phyloP scores from a whole-genome alignment of 371 early-diverging fungal species.

The Coemansia sp. region DNA sequence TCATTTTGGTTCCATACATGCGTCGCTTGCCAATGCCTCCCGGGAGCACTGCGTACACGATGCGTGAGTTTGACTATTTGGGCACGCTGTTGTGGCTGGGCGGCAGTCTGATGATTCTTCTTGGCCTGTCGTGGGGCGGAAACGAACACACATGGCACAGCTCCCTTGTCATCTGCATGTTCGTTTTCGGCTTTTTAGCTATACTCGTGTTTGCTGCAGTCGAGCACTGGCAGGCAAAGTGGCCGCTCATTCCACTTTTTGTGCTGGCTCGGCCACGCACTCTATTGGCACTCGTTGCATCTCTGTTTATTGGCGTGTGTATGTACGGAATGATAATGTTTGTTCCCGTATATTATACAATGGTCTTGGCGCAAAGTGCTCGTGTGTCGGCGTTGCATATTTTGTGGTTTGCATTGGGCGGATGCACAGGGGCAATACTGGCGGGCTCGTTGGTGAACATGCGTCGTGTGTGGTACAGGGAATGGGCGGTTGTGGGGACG shows the following conservation, averaged over 20 bases:
- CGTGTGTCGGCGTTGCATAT: conserved; percentile 21
- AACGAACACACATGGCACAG: conserved; percentile 47
- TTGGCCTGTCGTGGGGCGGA: conserved; percentile 43
- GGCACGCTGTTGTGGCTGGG: conserved; percentile 48
- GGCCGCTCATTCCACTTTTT: conserved; percentile 48
- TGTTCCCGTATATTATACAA: conserved; percentile 40
- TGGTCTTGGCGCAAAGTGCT: conserved; percentile 18
- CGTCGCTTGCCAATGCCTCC: conserved; percentile 32
- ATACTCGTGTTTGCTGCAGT: conserved; percentile 26
- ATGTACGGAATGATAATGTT: conserved; percentile 49
- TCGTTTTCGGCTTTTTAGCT: conserved; percentile 37
- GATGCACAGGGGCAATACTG: conserved; percentile 15
- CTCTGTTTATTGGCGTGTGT: conserved; percentile 38
- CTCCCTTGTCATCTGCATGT: conserved; percentile 29
- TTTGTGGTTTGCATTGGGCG: conserved; percentile 42
- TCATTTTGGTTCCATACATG: conserved; percentile 9
- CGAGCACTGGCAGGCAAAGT: conserved; percentile 24
- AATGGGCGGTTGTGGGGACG: conserved; percentile 38
- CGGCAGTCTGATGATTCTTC: conserved; percentile 46
- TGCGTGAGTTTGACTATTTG: conserved; percentile 41
- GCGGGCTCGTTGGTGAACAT: conserved; percentile 28
- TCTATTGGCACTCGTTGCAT: conserved; percentile 24
- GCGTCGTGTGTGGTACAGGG: conserved; percentile 35
- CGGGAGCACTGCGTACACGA: conserved; percentile 12
- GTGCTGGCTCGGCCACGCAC: conserved; percentile 27